Conservation (phyloP, 805 yeast species). For the Candida orba region DNA sequence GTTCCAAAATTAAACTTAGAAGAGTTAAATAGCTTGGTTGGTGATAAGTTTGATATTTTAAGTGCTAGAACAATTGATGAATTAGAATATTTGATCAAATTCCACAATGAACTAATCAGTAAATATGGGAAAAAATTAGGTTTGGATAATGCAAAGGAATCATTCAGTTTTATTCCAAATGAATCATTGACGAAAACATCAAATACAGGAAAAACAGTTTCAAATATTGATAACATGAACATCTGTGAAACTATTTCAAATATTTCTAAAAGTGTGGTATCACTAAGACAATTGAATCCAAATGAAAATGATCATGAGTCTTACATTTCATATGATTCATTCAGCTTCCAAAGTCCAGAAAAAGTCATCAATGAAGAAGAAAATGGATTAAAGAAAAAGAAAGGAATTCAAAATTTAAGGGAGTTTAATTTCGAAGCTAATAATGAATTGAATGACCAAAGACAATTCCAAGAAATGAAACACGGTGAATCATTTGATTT, state of each 20-base stretch:
- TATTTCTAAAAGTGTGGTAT: constrained; percentile 19
- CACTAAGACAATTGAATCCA: constrained; percentile 12
- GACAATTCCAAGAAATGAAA: no score
- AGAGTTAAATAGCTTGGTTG: constrained; percentile 30
- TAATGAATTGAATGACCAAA: neutral
- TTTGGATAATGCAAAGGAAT: constrained; percentile 4
- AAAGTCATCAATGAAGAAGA: constrained; percentile 10
- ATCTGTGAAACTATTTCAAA: constrained; percentile 22
- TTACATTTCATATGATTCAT: constrained; percentile 55
- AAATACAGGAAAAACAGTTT: constrained; percentile 4
- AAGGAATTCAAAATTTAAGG: constrained; percentile 42
- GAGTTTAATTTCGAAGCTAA: constrained; percentile 30
- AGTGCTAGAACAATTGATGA: constrained; percentile 70
- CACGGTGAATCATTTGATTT: constrained; percentile 10
- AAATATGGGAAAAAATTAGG: constrained; percentile 16
- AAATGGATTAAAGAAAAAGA: constrained; percentile 36
- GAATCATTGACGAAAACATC: neutral
- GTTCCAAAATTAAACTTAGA: constrained; percentile 21
- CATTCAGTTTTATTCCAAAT: constrained; percentile 18
- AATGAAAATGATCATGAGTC: constrained; percentile 27
- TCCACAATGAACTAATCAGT: constrained; percentile 34
- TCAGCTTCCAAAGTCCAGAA: constrained; percentile 10
- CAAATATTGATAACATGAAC: constrained; percentile 24
- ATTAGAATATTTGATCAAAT: constrained; percentile 46
- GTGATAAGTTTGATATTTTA: constrained; percentile 48